These are phyloP conservation scores for Parathielavia hyrcaniae DNA, from an alignment of 495 filamentous ascomycete genomes.

Conservation along the genomic window DNA sequence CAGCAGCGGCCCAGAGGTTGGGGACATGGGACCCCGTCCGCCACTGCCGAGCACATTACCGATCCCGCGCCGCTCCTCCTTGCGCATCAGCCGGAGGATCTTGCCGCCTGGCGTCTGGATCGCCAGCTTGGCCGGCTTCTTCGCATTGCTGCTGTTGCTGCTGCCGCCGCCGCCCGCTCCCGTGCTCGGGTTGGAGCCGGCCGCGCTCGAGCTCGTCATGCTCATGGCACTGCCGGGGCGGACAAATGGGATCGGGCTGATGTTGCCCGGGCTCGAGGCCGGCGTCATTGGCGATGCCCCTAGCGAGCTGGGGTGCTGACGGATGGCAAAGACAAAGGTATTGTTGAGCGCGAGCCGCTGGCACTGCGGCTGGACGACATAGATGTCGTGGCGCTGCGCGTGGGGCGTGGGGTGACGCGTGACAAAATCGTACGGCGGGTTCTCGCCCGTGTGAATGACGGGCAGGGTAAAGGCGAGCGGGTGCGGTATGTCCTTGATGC, in stretches of 20 bases:
- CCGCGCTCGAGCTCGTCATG: slow-evolving; percentile 61
- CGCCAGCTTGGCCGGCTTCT: slow-evolving; percentile 91
- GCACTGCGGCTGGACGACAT: slow-evolving; percentile 93
- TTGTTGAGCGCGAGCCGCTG: slow-evolving; percentile 81
- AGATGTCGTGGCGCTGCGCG: slow-evolving; percentile 91
- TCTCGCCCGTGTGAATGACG: slow-evolving; percentile 81
- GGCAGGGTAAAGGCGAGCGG: slow-evolving; percentile 86
- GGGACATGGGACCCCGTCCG: slow-evolving; percentile 38
- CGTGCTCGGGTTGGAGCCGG: slow-evolving; percentile 51
- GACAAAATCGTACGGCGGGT: slow-evolving; percentile 89
- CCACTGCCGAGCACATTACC: slow-evolving; percentile 25
- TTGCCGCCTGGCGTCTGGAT: slow-evolving; percentile 95
- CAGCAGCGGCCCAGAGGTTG: slow-evolving; percentile 33
- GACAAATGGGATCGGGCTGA: slow-evolving; percentile 63
- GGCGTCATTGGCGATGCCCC: slow-evolving; percentile 29
- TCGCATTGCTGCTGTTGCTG: slow-evolving; percentile 34
- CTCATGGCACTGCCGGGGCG: slow-evolving; percentile 77
- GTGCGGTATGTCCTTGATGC: slow-evolving; percentile 88
- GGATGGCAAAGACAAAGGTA: slow-evolving; percentile 93
- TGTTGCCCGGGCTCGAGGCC: slow-evolving; percentile 48
- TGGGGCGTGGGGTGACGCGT: slow-evolving; percentile 93
- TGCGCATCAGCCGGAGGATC: slow-evolving; percentile 82
- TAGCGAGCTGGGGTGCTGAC: slow-evolving; percentile 76
- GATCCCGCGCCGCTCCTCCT: slow-evolving; percentile 61
- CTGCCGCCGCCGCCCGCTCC: slow-evolving; percentile 31